These are phyloP conservation scores for Scleroderma bovista DNA, from an alignment of 768 basidiomycete species.

Conservation along the genomic window DNA sequence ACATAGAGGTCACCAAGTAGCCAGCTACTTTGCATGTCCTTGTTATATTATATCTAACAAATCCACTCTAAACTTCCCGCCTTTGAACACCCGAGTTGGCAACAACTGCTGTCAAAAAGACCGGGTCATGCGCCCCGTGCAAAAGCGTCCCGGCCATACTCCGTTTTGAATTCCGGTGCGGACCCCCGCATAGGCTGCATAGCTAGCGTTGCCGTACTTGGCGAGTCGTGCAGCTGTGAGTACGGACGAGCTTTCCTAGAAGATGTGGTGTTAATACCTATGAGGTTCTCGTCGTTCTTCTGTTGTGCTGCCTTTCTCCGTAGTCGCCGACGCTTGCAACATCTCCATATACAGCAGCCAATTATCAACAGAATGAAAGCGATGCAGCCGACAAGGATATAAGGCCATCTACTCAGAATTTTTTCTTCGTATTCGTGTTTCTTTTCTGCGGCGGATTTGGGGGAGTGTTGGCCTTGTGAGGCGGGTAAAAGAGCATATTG, in stretches of 20 bases:
- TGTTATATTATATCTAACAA: conserved; percentile 8
- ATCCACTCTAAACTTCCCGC: not conserved
- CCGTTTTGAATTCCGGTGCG: conserved; percentile 12
- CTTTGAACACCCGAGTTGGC: too few relatives aligned
- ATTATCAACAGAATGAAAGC: conserved; percentile 40
- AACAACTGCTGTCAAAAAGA: too few relatives aligned
- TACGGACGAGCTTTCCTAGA: conserved; percentile 13
- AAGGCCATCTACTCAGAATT: conserved; percentile 68
- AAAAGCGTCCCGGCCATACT: conserved; percentile 15
- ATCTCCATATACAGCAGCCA: conserved; percentile 53
- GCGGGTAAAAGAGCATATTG: conserved; percentile 58
- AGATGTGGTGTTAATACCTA: not conserved
- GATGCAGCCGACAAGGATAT: conserved; percentile 60
- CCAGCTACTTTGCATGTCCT: conserved; percentile 26
- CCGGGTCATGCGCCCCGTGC: conserved; percentile 3
- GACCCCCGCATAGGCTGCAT: conserved; percentile 26
- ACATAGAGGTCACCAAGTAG: conserved; percentile 23
- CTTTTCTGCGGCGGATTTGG: conserved; percentile 57
- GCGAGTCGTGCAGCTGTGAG: conserved; percentile 20
- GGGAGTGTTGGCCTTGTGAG: conserved; percentile 54
- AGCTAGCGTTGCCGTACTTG: conserved; percentile 21
- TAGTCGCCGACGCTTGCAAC: conserved; percentile 38
- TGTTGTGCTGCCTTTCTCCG: conserved; percentile 19
- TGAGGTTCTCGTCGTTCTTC: conserved; percentile 2
- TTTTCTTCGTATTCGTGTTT: conserved; percentile 60